Conservation (phyloP, 2,329 filamentous ascomycete genomes). For the Fusarium sp. region DNA sequence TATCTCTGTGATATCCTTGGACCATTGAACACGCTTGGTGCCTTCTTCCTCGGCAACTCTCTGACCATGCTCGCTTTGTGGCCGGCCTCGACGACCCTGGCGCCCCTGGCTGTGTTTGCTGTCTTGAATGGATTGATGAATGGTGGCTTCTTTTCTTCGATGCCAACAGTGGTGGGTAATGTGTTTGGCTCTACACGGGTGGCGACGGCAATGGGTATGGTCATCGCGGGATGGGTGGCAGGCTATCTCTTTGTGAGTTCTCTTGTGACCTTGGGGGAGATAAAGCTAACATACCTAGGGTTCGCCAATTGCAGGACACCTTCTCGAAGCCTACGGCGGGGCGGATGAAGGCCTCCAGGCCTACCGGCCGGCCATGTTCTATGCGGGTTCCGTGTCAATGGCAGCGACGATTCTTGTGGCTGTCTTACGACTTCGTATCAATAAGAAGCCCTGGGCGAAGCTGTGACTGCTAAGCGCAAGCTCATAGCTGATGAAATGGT, state of each 20-base stretch:
- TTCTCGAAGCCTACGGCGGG: slow-evolving; percentile 70
- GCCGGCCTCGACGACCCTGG: slow-evolving; percentile 71
- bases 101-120: slow-evolving; percentile 69
- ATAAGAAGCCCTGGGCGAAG: slow-evolving; percentile 14
- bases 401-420: slow-evolving; percentile 24
- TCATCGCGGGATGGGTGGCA: slow-evolving; percentile 72
- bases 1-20: slow-evolving; percentile 69
- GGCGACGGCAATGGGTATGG: slow-evolving; percentile 73
- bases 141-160: slow-evolving; percentile 75
- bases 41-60: slow-evolving; percentile 66
- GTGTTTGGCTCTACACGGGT: slow-evolving; percentile 71
- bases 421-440: slow-evolving; percentile 27
- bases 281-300: slow-evolving; percentile 55
- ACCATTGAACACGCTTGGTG: slow-evolving; percentile 68
- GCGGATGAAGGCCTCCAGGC: slow-evolving; percentile 64
- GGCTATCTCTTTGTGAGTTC: slow-evolving; percentile 72
- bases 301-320: slow-evolving; percentile 73
- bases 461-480: neutral
- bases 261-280: fast-evolving
- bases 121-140: slow-evolving; percentile 74
- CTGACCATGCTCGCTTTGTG: slow-evolving; percentile 74
- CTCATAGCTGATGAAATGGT: too few species aligned
- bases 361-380: slow-evolving; percentile 75
- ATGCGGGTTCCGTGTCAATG: slow-evolving; percentile 61
- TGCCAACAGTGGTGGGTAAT: slow-evolving; percentile 74